Evolutionary conservation across 2,329 filamentous ascomycete genomes (phyloP).

Genomic region (Plectosphaerella sp.): DNA sequence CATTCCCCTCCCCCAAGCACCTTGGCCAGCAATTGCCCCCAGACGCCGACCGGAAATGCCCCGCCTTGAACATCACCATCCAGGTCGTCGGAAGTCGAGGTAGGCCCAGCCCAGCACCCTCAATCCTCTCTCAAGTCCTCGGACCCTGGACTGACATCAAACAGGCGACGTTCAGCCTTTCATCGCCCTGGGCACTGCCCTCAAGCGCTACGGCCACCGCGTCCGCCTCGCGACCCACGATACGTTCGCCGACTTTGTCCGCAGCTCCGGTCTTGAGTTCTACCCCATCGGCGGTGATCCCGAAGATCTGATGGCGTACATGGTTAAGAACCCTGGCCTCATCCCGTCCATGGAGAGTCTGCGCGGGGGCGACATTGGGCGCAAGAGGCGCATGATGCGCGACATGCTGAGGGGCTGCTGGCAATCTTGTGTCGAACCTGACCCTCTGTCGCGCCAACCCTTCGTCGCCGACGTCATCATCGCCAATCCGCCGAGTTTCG

Average conservation of each 20-base stretch:
- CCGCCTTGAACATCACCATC: conserved; percentile 10
- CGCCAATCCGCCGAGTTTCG: conserved; percentile 43
- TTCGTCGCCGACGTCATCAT: conserved; percentile 47
- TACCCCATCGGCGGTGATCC: conserved; percentile 50
- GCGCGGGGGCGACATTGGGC: conserved; percentile 18
- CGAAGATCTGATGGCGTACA: conserved; percentile 29
- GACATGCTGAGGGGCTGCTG: conserved; percentile 25
- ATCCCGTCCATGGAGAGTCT: conserved; percentile 21
- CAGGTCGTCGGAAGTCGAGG: conserved; percentile 14
- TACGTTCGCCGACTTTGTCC: conserved; percentile 45
- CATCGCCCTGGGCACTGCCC: conserved; percentile 37
- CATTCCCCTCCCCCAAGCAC: not conserved
- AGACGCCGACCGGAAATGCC: not conserved
- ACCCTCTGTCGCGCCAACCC: conserved; percentile 17
- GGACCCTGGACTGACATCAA: not conserved
- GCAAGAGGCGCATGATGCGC: conserved; percentile 19
- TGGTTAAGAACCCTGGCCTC: conserved; percentile 24
- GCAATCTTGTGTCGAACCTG: conserved; percentile 21
- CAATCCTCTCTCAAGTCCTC: not conserved
- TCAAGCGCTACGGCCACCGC: conserved; percentile 35
- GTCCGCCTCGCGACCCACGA: conserved; percentile 42
- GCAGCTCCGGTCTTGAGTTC: conserved; percentile 43
- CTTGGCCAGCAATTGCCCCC: not conserved
- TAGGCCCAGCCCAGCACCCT: not conserved
- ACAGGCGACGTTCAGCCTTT: conserved; percentile 45